These are phyloP conservation scores for Paraphoma chrysanthemicola DNA, from an alignment of 2,329 filamentous ascomycete species.

Conservation along the genomic window DNA sequence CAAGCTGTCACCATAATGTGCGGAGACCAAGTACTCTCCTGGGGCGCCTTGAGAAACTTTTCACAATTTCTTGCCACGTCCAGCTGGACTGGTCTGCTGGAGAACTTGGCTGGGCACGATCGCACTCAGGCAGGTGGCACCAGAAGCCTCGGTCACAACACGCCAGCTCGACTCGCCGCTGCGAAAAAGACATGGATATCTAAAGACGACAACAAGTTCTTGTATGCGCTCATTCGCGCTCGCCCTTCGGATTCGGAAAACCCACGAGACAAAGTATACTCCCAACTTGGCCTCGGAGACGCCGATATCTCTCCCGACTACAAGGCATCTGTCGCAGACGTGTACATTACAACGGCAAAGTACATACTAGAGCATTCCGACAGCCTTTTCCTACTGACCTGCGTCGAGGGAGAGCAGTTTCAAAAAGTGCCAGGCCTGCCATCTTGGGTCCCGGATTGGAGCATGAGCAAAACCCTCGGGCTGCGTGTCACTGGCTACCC, in stretches of 20 bases:
- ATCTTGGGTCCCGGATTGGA: constrained; percentile 31
- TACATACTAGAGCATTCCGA: constrained; percentile 18
- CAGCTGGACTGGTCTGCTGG: constrained; percentile 11
- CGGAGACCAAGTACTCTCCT: constrained; percentile 10
- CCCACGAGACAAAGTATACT: constrained; percentile 26
- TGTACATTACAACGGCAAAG: constrained; percentile 19
- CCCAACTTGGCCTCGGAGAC: constrained; percentile 16
- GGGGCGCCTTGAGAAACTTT: constrained; percentile 6
- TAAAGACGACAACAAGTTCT: constrained; percentile 10
- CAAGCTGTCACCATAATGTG: constrained; percentile 11
- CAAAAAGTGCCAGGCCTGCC: constrained; percentile 14
- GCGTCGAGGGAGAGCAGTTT: constrained; percentile 22
- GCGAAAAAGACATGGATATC: constrained; percentile 7
- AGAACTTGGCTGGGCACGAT: neutral
- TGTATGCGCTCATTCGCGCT: constrained; percentile 21
- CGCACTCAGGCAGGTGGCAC: neutral
- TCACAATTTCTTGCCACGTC: constrained; percentile 15
- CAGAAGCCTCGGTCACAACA: constrained; percentile 4
- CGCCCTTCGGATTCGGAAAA: constrained; percentile 16
- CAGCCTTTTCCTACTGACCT: constrained; percentile 18
- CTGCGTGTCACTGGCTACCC: constrained; percentile 21
- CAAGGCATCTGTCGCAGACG: constrained; percentile 3
- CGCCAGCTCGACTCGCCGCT: constrained; percentile 13
- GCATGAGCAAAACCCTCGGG: constrained; percentile 4
- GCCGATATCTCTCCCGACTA: constrained; percentile 18